These are phyloP conservation scores for Backusella mclennaniae DNA, from an alignment of 192 early-diverging fungal species.

Conservation along the genomic window DNA sequence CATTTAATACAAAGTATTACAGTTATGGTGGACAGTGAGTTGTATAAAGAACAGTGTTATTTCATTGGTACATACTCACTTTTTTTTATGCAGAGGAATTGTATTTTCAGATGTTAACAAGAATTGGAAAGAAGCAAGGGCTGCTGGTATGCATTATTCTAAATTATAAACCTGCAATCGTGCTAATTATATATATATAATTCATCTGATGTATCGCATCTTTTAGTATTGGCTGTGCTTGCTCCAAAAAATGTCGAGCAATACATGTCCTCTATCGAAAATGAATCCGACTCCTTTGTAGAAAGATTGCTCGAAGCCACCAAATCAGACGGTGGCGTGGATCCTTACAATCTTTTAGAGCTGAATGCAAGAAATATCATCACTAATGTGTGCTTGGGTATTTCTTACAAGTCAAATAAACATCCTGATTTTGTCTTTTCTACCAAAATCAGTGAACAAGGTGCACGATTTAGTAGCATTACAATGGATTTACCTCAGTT, in stretches of 20 bases:
- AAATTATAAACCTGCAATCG: no score
- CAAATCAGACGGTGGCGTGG: not conserved
- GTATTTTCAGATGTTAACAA: not conserved
- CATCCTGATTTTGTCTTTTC: not conserved
- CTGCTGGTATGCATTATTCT: not conserved
- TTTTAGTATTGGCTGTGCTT: not conserved
- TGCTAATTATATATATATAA: not conserved
- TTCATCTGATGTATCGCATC: not conserved
- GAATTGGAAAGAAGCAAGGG: slow-evolving; percentile 11
- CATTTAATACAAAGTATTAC: not conserved
- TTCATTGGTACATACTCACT: not conserved
- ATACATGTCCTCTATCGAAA: not conserved
- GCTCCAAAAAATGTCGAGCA: slow-evolving; percentile 4
- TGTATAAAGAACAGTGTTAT: not conserved
- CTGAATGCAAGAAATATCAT: not conserved
- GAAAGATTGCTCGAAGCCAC: not conserved
- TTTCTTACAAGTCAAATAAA: not conserved
- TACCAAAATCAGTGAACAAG: not conserved
- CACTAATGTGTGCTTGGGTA: not conserved
- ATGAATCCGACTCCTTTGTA: not conserved
- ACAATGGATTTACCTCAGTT: not conserved
- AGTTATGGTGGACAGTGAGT: not conserved
- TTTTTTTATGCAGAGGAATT: not conserved
- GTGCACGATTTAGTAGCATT: not conserved
- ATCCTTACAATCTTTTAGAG: not conserved